A percentile compares a stretch with the other conserved stretches of the same genome.
Conservation (phyloP, 176 grass and related monocot genomes). For the Rhynchospora tenuis region DNA sequence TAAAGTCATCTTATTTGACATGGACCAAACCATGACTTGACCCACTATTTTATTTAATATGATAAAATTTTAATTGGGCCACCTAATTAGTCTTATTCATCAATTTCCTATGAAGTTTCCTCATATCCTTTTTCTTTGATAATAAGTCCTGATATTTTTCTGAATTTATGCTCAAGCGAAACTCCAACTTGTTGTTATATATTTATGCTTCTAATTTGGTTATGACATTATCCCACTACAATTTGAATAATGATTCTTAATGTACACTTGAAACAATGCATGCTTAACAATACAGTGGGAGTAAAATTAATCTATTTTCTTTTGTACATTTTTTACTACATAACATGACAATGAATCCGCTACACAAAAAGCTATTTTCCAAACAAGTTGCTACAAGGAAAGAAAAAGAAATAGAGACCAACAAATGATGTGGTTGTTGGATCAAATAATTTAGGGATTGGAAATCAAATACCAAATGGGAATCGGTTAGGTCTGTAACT, state of each 20-base stretch:
- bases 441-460: conserved; percentile 13
- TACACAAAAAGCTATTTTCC: neutral
- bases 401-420: neutral
- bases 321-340: no score
- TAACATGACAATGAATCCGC: no score
- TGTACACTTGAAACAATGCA: neutral
- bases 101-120: neutral
- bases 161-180: neutral
- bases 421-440: conserved; percentile 9
- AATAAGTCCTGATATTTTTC: neutral
- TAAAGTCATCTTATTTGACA: neutral
- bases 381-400: neutral
- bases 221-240: neutral
- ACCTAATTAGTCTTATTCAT: neutral
- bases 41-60: neutral
- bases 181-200: neutral
- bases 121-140: neutral
- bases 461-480: neutral
- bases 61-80: neutral
- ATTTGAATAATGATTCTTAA: neutral
- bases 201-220: neutral
- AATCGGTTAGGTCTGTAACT: conserved; percentile 7
- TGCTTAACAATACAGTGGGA: no score
- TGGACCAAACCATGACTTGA: neutral
- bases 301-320: no score